A percentile compares a stretch with the other conserved stretches of the same genome.
Evolutionary conservation across 495 filamentous ascomycete genomes (phyloP).

Genomic region (Penicillium paradoxum): DNA sequence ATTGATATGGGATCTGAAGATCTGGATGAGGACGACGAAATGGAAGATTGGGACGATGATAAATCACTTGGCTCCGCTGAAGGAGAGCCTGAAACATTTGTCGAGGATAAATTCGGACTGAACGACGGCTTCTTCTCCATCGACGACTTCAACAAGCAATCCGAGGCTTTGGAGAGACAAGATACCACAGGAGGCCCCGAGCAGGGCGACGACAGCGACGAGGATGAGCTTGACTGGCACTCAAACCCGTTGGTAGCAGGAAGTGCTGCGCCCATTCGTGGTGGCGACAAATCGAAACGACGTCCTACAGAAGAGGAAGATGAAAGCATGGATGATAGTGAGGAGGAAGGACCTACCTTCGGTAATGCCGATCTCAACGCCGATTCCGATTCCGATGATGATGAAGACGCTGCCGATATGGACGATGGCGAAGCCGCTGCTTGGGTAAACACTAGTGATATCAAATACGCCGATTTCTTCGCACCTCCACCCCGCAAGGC

Average conservation of each 20-base stretch:
- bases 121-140: conserved; percentile 99
- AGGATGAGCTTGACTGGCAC: conserved; percentile 89
- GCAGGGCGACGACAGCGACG: conserved; percentile 60
- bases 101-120: conserved; percentile 58
- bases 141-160: conserved; percentile 93
- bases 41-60: conserved; percentile 21
- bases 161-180: conserved; percentile 77
- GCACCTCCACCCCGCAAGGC: conserved; percentile 72
- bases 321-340: conserved; percentile 46
- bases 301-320: conserved; percentile 18
- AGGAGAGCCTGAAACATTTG: conserved; percentile 42
- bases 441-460: conserved; percentile 72
- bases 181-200: conserved; percentile 65
- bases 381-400: conserved; percentile 52
- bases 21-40: conserved; percentile 12
- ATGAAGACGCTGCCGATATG: conserved; percentile 44
- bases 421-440: conserved; percentile 40
- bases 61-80: conserved; percentile 11
- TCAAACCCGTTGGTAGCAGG: conserved; percentile 53
- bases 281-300: conserved; percentile 10
- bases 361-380: conserved; percentile 60
- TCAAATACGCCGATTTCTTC: conserved; percentile 89
- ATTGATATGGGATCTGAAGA: conserved; percentile 7
- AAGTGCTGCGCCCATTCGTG: conserved; percentile 13
- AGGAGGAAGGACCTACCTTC: conserved; percentile 73